phyloP scores from a whole-genome alignment of 2,329 filamentous ascomycete species.

The Venturia pyrina region DNA sequence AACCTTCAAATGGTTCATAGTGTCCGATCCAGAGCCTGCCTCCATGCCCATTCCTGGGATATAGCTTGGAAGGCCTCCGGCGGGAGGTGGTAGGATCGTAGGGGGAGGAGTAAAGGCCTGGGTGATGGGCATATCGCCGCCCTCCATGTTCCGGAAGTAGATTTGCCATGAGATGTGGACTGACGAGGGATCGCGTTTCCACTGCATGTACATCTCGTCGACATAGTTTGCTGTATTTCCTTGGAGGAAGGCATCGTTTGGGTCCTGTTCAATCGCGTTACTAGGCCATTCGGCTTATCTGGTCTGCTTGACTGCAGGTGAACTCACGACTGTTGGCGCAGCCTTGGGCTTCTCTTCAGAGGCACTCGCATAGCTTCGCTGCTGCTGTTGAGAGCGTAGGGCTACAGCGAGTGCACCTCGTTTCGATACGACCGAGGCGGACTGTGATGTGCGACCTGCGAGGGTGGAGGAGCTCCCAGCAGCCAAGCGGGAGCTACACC shows the following conservation, averaged over 20 bases:
- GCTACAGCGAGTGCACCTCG: slow-evolving; percentile 36
- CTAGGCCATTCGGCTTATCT: slow-evolving; percentile 8
- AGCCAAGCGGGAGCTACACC: slow-evolving; percentile 55
- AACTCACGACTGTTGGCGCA: neutral
- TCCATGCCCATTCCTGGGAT: slow-evolving; percentile 59
- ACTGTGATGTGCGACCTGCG: slow-evolving; percentile 30
- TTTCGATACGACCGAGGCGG: slow-evolving; percentile 33
- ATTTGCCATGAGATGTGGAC: slow-evolving; percentile 98
- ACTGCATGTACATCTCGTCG: slow-evolving; percentile 98
- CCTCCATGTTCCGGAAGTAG: slow-evolving; percentile 99
- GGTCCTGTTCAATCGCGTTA: slow-evolving; percentile 45
- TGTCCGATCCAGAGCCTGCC: slow-evolving; percentile 62
- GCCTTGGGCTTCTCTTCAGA: slow-evolving; percentile 38
- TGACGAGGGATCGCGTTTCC: slow-evolving; percentile 86
- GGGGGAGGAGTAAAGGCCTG: slow-evolving; percentile 95
- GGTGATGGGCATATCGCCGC: slow-evolving; percentile 92
- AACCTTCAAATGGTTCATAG: slow-evolving; percentile 95
- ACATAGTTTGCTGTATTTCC: slow-evolving; percentile 98
- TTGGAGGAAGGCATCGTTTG: slow-evolving; percentile 92
- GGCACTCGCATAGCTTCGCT: slow-evolving; percentile 48
- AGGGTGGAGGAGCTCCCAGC: slow-evolving; percentile 38
- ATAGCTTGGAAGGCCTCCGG: slow-evolving; percentile 63
- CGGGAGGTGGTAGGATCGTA: slow-evolving; percentile 74
- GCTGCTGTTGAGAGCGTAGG: slow-evolving; percentile 35
- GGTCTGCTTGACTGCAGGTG: slow-evolving; percentile 13